Evolutionary conservation across 139 green algal species (phyloP).

Genomic region (Volvox reticuliferus): DNA sequence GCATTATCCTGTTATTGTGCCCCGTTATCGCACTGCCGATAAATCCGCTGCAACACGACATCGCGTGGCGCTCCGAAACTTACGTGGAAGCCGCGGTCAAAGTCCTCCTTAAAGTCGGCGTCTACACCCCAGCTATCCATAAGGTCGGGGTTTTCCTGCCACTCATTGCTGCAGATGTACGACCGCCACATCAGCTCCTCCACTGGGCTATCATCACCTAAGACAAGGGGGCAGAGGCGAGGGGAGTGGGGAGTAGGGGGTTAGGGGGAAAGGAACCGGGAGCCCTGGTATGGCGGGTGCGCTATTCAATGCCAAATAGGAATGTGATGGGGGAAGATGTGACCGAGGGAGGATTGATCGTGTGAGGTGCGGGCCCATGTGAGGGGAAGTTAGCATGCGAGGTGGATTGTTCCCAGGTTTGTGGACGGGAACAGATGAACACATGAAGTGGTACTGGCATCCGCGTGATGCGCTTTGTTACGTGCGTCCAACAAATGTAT

Average conservation of each 20-base stretch:
- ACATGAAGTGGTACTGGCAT: too few species aligned
- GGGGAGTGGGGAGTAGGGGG: not conserved
- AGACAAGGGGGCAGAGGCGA: not conserved
- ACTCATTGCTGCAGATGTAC: slow-evolving; percentile 71
- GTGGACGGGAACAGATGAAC: too few species aligned
- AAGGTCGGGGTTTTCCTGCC: slow-evolving; percentile 86
- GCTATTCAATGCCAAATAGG: too few species aligned
- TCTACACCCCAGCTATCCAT: slow-evolving; percentile 67
- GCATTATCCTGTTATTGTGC: too few species aligned
- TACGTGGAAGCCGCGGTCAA: slow-evolving; percentile 69
- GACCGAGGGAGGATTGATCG: not conserved
- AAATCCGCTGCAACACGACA: too few species aligned
- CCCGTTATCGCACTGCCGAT: not conserved
- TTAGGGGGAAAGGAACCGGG: not conserved
- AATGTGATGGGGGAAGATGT: too few species aligned
- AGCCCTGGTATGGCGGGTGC: too few species aligned
- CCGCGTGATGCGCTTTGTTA: too few species aligned
- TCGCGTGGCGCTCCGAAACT: not conserved
- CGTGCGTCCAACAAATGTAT: too few species aligned
- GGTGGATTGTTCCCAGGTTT: too few species aligned
- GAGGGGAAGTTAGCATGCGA: too few species aligned
- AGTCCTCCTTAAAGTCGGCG: slow-evolving; percentile 73
- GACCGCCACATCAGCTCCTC: slow-evolving; percentile 59
- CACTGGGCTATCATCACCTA: slow-evolving; percentile 28
- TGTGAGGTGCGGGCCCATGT: too few species aligned